Base-by-base conservation (phyloP, 495 filamentous ascomycete species). In the Tricharina praecox region DNA sequence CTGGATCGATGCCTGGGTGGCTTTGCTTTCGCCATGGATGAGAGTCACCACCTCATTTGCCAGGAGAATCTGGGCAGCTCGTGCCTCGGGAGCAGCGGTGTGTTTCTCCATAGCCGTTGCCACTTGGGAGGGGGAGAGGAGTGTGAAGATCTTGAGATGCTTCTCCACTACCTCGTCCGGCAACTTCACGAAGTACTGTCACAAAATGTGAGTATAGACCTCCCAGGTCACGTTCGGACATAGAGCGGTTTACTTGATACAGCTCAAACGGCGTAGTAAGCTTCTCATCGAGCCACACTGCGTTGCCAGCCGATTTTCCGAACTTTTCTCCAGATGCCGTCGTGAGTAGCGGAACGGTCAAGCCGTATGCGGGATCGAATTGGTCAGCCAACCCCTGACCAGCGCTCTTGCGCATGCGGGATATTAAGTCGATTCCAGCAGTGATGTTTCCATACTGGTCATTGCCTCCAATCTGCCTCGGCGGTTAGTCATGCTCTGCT, bases 381-480 rank as follows among this genome's bases (percentile, higher is more conserved):
- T 23, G 16, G 13, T 24, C 16, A n/a, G 40, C 46, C 5, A 28
- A 18, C 13, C 13, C 21, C 43, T 46, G 24, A 13, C 16, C 15
- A 19, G 23, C 19, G 35, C 3, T 40, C 15, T 49, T 48, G 2
- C 19, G 32, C 20, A 49, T 49, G 49, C 55, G 46, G 9, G 44
- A 42, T 52, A 96, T 67, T 2, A 81, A 73, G 32, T 94, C 82
- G 60, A 93, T 81, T 19, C 90, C 90, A 33, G 87, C 77, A 4
- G 92, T 69, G 51, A 99, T 95, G 61, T 99, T 99, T 50, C 90
- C 90, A 62, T 76, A 99, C 63, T 99, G 90, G 62, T 99, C 90
- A 23, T 85, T 80, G 35, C 90, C 90, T 43, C 90, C 90, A 34
- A 99, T 85, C 62, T 97, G 82, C 53, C 90, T 71, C 13, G 23